phyloP scores from a whole-genome alignment of 768 basidiomycete genomes.

The Tubosaeta sp. region DNA sequence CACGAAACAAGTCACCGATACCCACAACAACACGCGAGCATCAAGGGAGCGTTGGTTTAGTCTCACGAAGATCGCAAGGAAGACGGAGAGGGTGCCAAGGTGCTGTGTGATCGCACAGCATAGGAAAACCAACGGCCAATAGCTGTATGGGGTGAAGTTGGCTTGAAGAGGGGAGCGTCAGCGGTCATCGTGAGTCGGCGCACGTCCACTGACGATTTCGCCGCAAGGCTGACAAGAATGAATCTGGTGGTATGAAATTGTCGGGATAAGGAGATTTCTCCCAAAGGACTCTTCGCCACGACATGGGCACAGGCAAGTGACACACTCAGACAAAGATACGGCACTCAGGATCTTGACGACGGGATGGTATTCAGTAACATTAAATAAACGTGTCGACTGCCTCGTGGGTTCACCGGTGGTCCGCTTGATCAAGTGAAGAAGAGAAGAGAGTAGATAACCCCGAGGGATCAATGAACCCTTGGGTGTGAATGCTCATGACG shows the following conservation, averaged over 20 bases:
- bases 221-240: constrained; percentile 75
- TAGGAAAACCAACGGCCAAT: constrained; percentile 65
- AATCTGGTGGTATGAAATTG: constrained; percentile 71
- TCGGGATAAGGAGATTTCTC: constrained; percentile 71
- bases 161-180: constrained; percentile 39
- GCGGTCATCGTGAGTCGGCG: constrained; percentile 7
- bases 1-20: constrained; percentile 57
- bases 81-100: constrained; percentile 72
- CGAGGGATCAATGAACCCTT: constrained; percentile 28
- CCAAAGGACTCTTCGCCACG: constrained; percentile 80
- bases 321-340: neutral
- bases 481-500: constrained; percentile 23
- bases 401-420: constrained; percentile 26
- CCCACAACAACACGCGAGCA: constrained; percentile 63
- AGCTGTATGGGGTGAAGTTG: constrained; percentile 76
- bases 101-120: constrained; percentile 83
- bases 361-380: constrained; percentile 20
- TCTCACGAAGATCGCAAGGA: constrained; percentile 74
- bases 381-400: constrained; percentile 32
- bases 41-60: constrained; percentile 63
- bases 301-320: too few relatives aligned
- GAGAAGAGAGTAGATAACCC: constrained; percentile 25
- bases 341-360: neutral
- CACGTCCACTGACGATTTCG: constrained; percentile 61
- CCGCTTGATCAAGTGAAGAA: constrained; percentile 10